phyloP scores from a whole-genome alignment of 1,139 yeast genomes.

The Kodamaea anthophila region DNA sequence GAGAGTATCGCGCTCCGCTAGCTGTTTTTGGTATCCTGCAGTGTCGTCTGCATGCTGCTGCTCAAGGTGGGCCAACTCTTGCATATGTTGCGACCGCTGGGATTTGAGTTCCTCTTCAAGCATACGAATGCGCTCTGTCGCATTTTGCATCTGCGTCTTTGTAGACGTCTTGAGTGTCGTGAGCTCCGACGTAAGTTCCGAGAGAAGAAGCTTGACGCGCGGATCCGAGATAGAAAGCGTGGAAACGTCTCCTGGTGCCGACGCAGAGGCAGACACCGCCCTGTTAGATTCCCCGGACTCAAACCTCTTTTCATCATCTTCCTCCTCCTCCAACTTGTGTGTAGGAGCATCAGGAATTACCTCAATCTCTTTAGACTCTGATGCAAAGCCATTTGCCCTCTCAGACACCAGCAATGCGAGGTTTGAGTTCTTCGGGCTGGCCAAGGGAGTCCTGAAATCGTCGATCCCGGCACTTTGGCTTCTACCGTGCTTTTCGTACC shows the following conservation, averaged over 20 bases:
- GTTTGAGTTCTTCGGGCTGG: constrained; percentile 20
- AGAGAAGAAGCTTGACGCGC: constrained; percentile 25
- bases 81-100: constrained; percentile 17
- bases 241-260: constrained; percentile 3
- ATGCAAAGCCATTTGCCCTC: background rate
- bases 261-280: too few relatives aligned
- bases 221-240: background rate
- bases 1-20: constrained; percentile 30
- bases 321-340: background rate
- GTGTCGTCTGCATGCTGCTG: constrained; percentile 17
- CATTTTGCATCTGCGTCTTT: constrained; percentile 45
- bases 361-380: background rate
- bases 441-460: constrained; percentile 39
- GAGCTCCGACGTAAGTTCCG: constrained; percentile 44
- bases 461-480: constrained; percentile 39
- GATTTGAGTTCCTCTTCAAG: constrained; percentile 40
- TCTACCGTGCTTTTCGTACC: constrained; percentile 32
- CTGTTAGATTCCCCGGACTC: too few relatives aligned
- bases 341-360: too few relatives aligned
- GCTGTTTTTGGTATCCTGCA: constrained; percentile 18
- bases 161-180: constrained; percentile 41
- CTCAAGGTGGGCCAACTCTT: constrained; percentile 15
- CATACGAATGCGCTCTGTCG: constrained; percentile 43
- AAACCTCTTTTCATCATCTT: background rate
- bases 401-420: too few relatives aligned